Evolutionary conservation across 2,329 filamentous ascomycete species (phyloP).

Genomic region (Verticillium tricorpus): DNA sequence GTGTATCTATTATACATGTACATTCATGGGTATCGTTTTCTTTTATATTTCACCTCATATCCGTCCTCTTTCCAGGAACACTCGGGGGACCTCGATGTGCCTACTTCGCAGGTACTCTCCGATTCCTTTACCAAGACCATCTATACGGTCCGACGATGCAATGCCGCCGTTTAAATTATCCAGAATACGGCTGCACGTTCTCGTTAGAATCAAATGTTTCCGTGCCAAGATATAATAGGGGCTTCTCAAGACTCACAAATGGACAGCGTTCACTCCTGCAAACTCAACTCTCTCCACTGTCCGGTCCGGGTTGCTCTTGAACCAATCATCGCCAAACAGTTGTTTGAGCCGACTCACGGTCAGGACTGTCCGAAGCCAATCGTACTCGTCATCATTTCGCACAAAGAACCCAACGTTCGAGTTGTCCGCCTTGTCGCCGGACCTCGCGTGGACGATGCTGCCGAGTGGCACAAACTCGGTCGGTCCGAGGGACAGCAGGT

Average conservation of each 20-base stretch:
- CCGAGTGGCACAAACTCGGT: slow-evolving; percentile 18
- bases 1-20: too few relatives aligned
- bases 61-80: slow-evolving; percentile 26
- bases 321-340: slow-evolving; percentile 20
- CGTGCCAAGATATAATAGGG: background rate
- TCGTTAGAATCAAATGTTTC: too few relatives aligned
- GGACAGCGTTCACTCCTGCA: slow-evolving; percentile 8
- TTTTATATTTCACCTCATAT: slow-evolving; percentile 1
- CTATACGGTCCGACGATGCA: slow-evolving; percentile 14
- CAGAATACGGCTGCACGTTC: slow-evolving; percentile 4
- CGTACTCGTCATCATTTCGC: slow-evolving; percentile 30
- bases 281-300: slow-evolving; percentile 8
- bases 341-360: slow-evolving; percentile 17
- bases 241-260: slow-evolving; percentile 8
- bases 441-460: slow-evolving; percentile 28
- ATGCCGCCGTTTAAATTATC: slow-evolving; percentile 12
- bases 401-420: slow-evolving; percentile 37
- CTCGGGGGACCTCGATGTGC: slow-evolving; percentile 26
- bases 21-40: too few relatives aligned
- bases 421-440: slow-evolving; percentile 33
- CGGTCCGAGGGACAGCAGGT: slow-evolving; percentile 3
- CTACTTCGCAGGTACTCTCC: slow-evolving; percentile 30
- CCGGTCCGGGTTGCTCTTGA: slow-evolving; percentile 2
- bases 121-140: slow-evolving; percentile 30
- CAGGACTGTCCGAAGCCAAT: slow-evolving; percentile 32